Base-by-base conservation (phyloP, 1,284 basidiomycete genomes). In the Cryptococcus amylolentus region DNA sequence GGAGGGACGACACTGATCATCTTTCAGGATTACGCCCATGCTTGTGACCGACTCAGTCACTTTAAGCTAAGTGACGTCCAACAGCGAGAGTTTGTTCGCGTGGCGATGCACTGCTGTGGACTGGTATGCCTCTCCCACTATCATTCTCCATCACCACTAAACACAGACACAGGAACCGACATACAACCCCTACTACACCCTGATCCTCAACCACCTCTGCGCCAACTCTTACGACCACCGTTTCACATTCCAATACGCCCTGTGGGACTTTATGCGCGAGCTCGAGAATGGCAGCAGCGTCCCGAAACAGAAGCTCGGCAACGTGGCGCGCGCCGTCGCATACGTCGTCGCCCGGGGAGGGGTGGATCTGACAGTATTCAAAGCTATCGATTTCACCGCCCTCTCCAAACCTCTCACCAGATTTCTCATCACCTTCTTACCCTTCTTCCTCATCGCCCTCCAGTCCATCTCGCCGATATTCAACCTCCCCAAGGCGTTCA, bases 231-330 rank as follows among this genome's bases (percentile, higher is more conserved):
- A 80, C 57, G 86, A 88, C 7, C 88, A 93, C 68, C 88, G 86
- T 63, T 88, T 98, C 65, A 98, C 96, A 0, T 80, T 98, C 42
- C 96, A 98, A 71, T 99, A 92, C 76, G 91, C 87, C 65, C 79
- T 98, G 7, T 99, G 96, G 96, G 96, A 99, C 74, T 94, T 98
- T 70, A 78, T 98, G 38, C 87, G 95, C 10, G 90, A 91, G 61
- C 80, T 98, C 56, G 67, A 48, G 51, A 44, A 23, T 78, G 75
- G 45, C 58, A 65, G 20, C 56, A 68, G 49, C 60, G 65, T 42
- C 63, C 67, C 43, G 82, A 57, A 56, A 31, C 41, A 58, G 26
- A 44, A 51, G 44, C 23, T 54, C 14, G 53, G 83, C 66, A 82
- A 80, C 49, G 80, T 89, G 28, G 86, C 88, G 4, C 77, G 81